These are phyloP conservation scores for Canariomyces notabilis DNA, from an alignment of 2,329 filamentous ascomycete genomes.

Conservation along the genomic window DNA sequence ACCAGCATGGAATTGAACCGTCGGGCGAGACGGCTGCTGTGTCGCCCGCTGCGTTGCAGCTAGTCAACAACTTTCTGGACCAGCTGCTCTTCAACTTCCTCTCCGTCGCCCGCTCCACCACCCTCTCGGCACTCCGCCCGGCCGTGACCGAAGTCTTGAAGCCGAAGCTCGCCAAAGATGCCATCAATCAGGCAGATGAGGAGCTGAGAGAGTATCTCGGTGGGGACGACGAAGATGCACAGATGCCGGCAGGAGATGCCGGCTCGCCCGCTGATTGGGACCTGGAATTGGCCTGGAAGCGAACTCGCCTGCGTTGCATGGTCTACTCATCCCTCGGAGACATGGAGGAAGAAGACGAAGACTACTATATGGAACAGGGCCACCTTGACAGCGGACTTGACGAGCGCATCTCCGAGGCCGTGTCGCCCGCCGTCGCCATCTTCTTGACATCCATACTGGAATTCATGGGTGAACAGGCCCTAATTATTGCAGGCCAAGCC, in stretches of 20 bases:
- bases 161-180: constrained; percentile 74
- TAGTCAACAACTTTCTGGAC: constrained; percentile 90
- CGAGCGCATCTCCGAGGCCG: constrained; percentile 59
- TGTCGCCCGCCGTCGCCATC: constrained; percentile 89
- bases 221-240: constrained; percentile 65
- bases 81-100: constrained; percentile 89
- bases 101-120: constrained; percentile 71
- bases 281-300: constrained; percentile 89
- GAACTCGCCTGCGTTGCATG: constrained; percentile 90
- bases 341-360: constrained; percentile 96
- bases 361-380: constrained; percentile 78
- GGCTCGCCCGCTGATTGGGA: constrained; percentile 66
- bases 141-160: constrained; percentile 85
- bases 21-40: constrained; percentile 67
- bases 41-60: constrained; percentile 63
- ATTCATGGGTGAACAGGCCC: constrained; percentile 84
- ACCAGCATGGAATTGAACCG: constrained; percentile 61
- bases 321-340: constrained; percentile 95
- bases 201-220: constrained; percentile 77
- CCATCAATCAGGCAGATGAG: constrained; percentile 36
- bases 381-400: constrained; percentile 56
- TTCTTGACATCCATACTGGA: constrained; percentile 94
- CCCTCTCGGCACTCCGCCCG: constrained; percentile 67
- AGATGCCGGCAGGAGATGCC: constrained; percentile 51
- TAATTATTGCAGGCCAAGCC: constrained; percentile 82